A percentile compares a stretch with the other conserved stretches of the same genome.
These are phyloP conservation scores for Fusarium dimerum DNA, from an alignment of 2,329 filamentous ascomycete genomes.

Conservation along the genomic window DNA sequence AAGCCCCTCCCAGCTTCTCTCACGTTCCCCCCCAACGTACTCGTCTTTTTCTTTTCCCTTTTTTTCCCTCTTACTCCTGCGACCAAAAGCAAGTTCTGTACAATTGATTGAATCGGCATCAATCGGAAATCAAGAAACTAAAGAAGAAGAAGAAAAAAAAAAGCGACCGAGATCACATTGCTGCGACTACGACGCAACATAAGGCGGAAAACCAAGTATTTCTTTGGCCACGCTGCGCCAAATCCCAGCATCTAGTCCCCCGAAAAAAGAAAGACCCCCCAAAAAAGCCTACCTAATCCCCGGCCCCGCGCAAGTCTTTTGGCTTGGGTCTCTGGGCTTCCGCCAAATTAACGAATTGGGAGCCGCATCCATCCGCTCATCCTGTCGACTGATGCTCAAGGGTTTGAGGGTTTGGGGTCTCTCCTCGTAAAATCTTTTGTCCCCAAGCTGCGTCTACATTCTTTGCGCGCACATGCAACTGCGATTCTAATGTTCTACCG, in stretches of 20 bases:
- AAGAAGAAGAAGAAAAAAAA: conserved; percentile 5
- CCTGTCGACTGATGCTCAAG: conserved; percentile 29
- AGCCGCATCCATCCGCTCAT: conserved; percentile 29
- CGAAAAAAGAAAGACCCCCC: conserved; percentile 16
- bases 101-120: neutral
- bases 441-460: conserved; percentile 17
- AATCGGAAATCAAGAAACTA: conserved; percentile 10
- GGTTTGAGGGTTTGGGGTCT: neutral
- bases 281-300: conserved; percentile 24
- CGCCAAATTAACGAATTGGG: conserved; percentile 28
- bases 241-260: conserved; percentile 3
- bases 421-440: conserved; percentile 29
- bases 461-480: conserved; percentile 5
- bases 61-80: neutral
- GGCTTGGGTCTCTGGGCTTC: conserved; percentile 14
- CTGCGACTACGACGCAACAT: conserved; percentile 24
- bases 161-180: conserved; percentile 10
- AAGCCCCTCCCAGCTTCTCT: neutral
- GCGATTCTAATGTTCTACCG: conserved; percentile 11
- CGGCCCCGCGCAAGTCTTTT: conserved; percentile 16
- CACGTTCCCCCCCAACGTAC: neutral
- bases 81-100: neutral
- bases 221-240: conserved; percentile 6
- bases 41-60: neutral
- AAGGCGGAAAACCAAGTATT: conserved; percentile 12